Evolutionary conservation across 306 rosid genomes (phyloP).

Genomic region (Medicago arabica): DNA sequence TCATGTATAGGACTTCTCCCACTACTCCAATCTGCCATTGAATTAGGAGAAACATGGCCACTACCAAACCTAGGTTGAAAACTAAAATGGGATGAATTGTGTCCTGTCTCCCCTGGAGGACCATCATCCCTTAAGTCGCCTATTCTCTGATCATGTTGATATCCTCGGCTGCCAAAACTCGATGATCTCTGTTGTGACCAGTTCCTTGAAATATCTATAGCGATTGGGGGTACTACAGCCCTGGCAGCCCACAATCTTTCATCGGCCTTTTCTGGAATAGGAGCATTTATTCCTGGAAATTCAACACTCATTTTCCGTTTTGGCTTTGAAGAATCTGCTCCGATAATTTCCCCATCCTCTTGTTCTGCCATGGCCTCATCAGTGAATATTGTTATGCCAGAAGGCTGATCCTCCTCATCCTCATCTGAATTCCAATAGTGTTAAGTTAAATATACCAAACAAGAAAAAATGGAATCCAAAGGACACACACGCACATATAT

Average conservation of each 20-base stretch:
- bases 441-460: conserved; percentile 1
- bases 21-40: conserved; percentile 54
- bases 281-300: conserved; percentile 91
- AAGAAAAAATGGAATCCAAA: conserved; percentile 22
- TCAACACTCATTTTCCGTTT: conserved; percentile 64
- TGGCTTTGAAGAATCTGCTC: conserved; percentile 52
- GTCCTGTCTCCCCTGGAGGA: conserved; percentile 79
- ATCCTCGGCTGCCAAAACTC: conserved; percentile 63
- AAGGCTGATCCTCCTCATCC: conserved; percentile 88
- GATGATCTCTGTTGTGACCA: conserved; percentile 55
- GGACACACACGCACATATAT: neutral
- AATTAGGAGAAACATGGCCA: conserved; percentile 49
- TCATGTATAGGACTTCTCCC: conserved; percentile 58
- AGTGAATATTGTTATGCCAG: conserved; percentile 79
- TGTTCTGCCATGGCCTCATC: conserved; percentile 70
- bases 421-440: conserved; percentile 54
- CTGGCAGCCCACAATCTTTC: conserved; percentile 70
- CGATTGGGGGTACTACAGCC: conserved; percentile 46
- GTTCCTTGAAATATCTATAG: conserved; percentile 56
- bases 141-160: conserved; percentile 63
- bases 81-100: conserved; percentile 53
- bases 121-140: conserved; percentile 73
- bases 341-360: conserved; percentile 94
- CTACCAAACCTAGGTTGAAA: conserved; percentile 70
- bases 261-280: conserved; percentile 85